These are phyloP conservation scores for Sphaerulina vaccinii DNA, from an alignment of 2,329 filamentous ascomycete species.

Conservation along the genomic window DNA sequence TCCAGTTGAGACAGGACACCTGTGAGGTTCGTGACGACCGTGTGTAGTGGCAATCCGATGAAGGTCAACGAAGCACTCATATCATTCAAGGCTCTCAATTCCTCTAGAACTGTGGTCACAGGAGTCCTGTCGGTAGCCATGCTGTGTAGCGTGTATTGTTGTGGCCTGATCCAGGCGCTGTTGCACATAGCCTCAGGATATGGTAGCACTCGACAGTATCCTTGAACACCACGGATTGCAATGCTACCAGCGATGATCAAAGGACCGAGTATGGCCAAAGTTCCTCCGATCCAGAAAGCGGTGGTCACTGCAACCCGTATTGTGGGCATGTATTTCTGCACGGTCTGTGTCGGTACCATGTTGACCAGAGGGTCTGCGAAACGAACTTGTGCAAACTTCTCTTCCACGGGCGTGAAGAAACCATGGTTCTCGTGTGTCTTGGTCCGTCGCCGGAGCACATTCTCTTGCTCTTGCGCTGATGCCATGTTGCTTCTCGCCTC, in stretches of 20 bases:
- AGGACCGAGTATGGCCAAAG: slow-evolving; percentile 6
- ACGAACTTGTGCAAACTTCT: neutral
- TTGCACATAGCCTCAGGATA: slow-evolving; percentile 1
- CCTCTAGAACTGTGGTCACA: slow-evolving; percentile 5
- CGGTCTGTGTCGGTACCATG: neutral
- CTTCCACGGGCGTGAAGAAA: slow-evolving; percentile 13
- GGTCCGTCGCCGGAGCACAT: neutral
- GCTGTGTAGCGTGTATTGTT: neutral
- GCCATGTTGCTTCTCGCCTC: neutral
- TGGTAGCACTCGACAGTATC: neutral
- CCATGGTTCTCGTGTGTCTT: slow-evolving; percentile 8
- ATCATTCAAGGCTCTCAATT: slow-evolving; percentile 11
- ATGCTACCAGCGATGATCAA: neutral
- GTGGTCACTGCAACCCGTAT: neutral
- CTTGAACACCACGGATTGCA: slow-evolving; percentile 3
- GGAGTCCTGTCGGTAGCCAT: slow-evolving; percentile 4
- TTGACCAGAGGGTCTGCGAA: slow-evolving; percentile 4
- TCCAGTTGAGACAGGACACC: slow-evolving; percentile 3
- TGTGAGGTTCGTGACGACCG: slow-evolving; percentile 13
- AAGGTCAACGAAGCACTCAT: slow-evolving; percentile 13
- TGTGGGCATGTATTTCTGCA: neutral
- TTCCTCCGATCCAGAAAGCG: neutral
- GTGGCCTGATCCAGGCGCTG: slow-evolving; percentile 2
- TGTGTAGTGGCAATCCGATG: slow-evolving; percentile 14
- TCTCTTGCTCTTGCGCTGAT: neutral